phyloP scores from a whole-genome alignment of 2,329 filamentous ascomycete species.

The Dactylellina cionopaga region DNA sequence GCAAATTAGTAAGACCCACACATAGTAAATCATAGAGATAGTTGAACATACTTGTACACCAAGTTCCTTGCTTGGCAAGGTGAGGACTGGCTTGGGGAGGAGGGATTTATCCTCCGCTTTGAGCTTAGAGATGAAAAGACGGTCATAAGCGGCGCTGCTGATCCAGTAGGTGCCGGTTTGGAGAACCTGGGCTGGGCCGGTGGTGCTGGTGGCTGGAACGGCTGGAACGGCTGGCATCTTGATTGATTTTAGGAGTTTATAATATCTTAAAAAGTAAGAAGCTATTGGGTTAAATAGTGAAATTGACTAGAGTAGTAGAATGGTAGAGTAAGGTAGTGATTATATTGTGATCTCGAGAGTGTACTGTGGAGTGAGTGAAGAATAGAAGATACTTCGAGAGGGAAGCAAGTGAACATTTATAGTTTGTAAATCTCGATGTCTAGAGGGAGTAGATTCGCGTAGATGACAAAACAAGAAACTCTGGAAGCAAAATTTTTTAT shows the following conservation, averaged over 20 bases:
- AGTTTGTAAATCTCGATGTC: no score
- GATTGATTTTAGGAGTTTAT: not conserved
- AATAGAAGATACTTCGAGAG: no score
- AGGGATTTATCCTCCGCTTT: conserved; percentile 39
- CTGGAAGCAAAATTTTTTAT: not conserved
- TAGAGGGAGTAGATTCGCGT: not conserved
- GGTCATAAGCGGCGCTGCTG: conserved; percentile 12
- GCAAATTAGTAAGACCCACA: not conserved
- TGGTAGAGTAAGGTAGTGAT: no score
- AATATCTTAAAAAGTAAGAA: not conserved
- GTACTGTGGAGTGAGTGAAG: no score
- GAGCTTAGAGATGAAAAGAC: conserved; percentile 16
- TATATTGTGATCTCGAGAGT: no score
- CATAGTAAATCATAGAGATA: no score
- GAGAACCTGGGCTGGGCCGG: conserved; percentile 17
- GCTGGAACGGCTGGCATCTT: conserved; percentile 35
- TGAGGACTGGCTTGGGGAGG: conserved; percentile 34
- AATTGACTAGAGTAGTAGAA: not conserved
- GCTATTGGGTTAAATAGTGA: not conserved
- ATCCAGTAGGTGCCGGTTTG: conserved; percentile 26
- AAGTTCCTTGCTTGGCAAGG: conserved; percentile 10
- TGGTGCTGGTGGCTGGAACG: conserved; percentile 1
- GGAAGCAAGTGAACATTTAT: no score
- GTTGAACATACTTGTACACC: no score
- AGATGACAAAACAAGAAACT: conserved; percentile 11